A percentile compares a stretch with the other conserved stretches of the same genome.
Conservation (phyloP, 805 yeast species). For the Saccharomycopsis sp. region DNA sequence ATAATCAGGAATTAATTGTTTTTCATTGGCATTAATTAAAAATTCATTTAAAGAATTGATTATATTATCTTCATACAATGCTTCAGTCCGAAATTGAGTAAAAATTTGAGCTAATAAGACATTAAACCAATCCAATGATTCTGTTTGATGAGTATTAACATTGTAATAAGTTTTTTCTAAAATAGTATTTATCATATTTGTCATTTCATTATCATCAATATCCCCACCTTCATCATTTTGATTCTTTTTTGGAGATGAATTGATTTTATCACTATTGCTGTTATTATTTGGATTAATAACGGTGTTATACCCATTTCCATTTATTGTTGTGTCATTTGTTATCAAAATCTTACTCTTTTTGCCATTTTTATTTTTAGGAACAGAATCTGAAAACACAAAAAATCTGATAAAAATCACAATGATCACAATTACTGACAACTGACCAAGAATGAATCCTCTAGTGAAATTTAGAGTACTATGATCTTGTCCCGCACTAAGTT, state of each 20-base stretch:
- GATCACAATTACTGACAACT: slow-evolving; percentile 55
- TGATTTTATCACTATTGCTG: slow-evolving; percentile 11
- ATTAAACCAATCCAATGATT: slow-evolving; percentile 94
- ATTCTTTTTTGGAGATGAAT: background rate
- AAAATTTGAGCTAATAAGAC: slow-evolving; percentile 88
- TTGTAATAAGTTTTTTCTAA: slow-evolving; percentile 89
- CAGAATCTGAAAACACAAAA: slow-evolving; percentile 63
- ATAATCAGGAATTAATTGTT: slow-evolving; percentile 66
- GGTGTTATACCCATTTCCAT: slow-evolving; percentile 18
- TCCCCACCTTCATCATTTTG: slow-evolving; percentile 12
- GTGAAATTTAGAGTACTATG: slow-evolving; percentile 32
- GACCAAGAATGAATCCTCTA: slow-evolving; percentile 67
- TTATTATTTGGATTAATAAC: slow-evolving; percentile 19
- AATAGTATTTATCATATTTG: slow-evolving; percentile 34
- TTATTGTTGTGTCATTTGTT: slow-evolving; percentile 19
- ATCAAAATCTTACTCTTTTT: slow-evolving; percentile 22
- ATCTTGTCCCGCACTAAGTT: too few species aligned
- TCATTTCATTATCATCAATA: slow-evolving; percentile 20
- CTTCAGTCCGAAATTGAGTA: slow-evolving; percentile 82
- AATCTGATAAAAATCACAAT: slow-evolving; percentile 58
- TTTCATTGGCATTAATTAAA: slow-evolving; percentile 32
- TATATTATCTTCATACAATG: slow-evolving; percentile 73
- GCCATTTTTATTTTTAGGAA: slow-evolving; percentile 29
- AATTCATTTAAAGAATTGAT: slow-evolving; percentile 67
- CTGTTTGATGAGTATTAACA: slow-evolving; percentile 78